Conservation (phyloP, 164 flowering plant species). For the Aristolochia californica region DNA sequence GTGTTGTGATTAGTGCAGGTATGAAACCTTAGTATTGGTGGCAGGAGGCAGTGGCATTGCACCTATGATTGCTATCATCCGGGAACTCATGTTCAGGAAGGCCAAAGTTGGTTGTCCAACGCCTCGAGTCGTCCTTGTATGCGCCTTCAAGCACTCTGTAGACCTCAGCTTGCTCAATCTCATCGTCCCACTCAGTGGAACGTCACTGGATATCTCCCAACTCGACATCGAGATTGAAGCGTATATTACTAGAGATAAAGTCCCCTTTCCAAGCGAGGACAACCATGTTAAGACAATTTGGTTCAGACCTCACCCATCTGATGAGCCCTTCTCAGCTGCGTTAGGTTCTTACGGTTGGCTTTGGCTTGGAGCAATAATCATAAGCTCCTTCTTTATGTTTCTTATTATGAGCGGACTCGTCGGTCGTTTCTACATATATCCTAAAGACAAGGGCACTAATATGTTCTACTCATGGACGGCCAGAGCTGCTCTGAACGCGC, state of each 20-base stretch:
- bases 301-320: slow-evolving; percentile 51
- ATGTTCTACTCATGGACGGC: slow-evolving; percentile 20
- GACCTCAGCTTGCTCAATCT: slow-evolving; percentile 65
- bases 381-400: slow-evolving; percentile 54
- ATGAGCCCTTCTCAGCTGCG: slow-evolving; percentile 39
- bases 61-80: slow-evolving; percentile 60
- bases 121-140: slow-evolving; percentile 40
- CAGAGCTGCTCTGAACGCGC: slow-evolving; percentile 25
- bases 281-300: slow-evolving; percentile 24
- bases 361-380: slow-evolving; percentile 57
- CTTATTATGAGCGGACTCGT: slow-evolving; percentile 43
- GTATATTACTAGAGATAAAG: slow-evolving; percentile 60
- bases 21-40: slow-evolving; percentile 68
- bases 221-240: slow-evolving; percentile 53
- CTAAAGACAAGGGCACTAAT: slow-evolving; percentile 45
- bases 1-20: slow-evolving; percentile 29
- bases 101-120: slow-evolving; percentile 17
- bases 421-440: slow-evolving; percentile 47
- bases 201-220: slow-evolving; percentile 21
- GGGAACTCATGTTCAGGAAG: slow-evolving; percentile 39
- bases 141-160: slow-evolving; percentile 45
- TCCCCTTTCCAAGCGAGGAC: slow-evolving; percentile 11
- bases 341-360: slow-evolving; percentile 71
- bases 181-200: slow-evolving; percentile 38
- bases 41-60: slow-evolving; percentile 86